Base-by-base conservation (phyloP, 2,329 filamentous ascomycete species). In the Gremmenia infestans region DNA sequence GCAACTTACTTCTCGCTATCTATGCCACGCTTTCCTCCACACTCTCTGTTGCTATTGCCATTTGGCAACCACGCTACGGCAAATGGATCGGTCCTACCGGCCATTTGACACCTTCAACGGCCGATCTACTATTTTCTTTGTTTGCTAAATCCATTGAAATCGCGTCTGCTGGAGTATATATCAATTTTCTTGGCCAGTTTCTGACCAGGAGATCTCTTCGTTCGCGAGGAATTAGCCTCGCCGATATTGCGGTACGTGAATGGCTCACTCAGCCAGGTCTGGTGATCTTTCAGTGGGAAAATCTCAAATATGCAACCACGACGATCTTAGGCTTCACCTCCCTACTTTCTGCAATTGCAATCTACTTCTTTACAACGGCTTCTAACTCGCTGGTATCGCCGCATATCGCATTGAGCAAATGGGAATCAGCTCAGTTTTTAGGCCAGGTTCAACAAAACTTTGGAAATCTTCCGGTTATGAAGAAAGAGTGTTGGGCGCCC, bases 121-220 rank as follows among this genome's bases (percentile, higher is more conserved):
- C 54, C 8, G 50, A 52, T 15, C 17, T 52, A 7, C n/a, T 56
- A 37, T 52, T 49, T 15, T 52, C 54, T 39, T 28, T 56, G 14
- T 48, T 52, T 19, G 49, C 54, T 7, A 56, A 56, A 45, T 49
- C 49, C 28, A 52, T 56, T 17, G 54, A 56, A 45, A 56, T 56
- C 5, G 54, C 54, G 0, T 56, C 54, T 37, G 37, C 45, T 15
- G 54, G 49, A 45, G 12, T 56, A 19, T 56, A 52, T 6, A 52
- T 56, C 43, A 56, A 32, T 11, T 56, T 56, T 22, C 49, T 56
- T 39, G 54, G 54, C 1, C 54, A 56, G 40, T 56, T 37, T 25
- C 50, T 56, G 12, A 56, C 54, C 19, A 52, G 45, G 45, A 52
- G 50, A 49, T 56, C 49, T 12, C 50, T 56, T 39, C 49, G 37